Evolutionary conservation across 2,329 filamentous ascomycete species (phyloP), one percentile per base, ranked within the genome.

Genomic region (Penicillium sp.): DNA sequence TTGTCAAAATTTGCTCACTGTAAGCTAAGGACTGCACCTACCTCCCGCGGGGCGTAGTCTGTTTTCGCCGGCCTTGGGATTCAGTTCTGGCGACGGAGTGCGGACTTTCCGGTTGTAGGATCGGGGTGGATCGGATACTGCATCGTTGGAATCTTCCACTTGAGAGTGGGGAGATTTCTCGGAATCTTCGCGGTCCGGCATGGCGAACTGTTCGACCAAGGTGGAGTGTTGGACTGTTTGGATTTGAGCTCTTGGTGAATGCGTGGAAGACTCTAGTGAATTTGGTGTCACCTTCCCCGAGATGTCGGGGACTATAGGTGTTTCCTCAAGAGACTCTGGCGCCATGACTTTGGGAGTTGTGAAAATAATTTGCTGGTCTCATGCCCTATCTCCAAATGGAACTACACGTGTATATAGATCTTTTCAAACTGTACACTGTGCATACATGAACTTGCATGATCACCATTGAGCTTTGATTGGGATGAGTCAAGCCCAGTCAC

Each of bases 1-100:
- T 14, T 24, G 45, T 46, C 7, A 49, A 5, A 45, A 10, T 6
- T 45, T n/a, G 2, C 5, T 40, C 7, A 9, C 29, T 16, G 9
- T 9, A 31, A 13, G 11, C 6, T 16, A 36, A 2, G 11, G 13
- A 14, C 21, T 2, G 16, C 41, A 31, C 51, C 16, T 52, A 63
- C 59, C 58, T 52, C 45, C 54, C 27, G 58, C 59, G 9, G 61
- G 61, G 8, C 59, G 58, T 21, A 63, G 22, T 44, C 45, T 60
- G 38, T 63, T 62, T 44, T 63, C 55, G 3, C 54, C 56, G 22
- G 54, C 46, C 24, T 53, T 55, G 4, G 44, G 43, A 18, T 57
- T 45, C 36, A 36, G 53, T 5, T 48, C 44, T 7, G 49, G 40
- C 9, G 44, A 55, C 13, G 18, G 18, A 14, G 39, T 53, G 21